Conservation (phyloP, 371 early-diverging fungal genomes). For the Saksenaea oblongispora region DNA sequence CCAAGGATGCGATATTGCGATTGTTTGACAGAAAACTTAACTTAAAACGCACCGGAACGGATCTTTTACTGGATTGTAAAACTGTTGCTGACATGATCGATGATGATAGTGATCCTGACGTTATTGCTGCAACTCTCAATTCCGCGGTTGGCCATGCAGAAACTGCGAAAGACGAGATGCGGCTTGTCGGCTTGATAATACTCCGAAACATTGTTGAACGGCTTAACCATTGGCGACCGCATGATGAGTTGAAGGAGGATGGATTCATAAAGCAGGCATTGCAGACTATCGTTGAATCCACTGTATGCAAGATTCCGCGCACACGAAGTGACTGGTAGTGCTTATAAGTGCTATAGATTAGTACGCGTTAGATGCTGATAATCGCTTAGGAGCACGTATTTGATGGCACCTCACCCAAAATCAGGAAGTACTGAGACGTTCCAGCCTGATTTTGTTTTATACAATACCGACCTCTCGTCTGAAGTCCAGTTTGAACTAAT, state of each 20-base stretch:
- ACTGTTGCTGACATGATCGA: neutral
- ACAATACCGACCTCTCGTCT: neutral
- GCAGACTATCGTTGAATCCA: neutral
- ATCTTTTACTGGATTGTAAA: too few species aligned
- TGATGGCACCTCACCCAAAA: too few species aligned
- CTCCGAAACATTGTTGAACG: neutral
- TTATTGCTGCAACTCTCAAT: neutral
- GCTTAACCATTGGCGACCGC: neutral
- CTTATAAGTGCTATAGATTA: too few species aligned
- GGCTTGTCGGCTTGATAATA: neutral
- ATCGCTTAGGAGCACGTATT: too few species aligned
- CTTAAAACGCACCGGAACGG: too few species aligned
- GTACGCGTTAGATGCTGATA: too few species aligned
- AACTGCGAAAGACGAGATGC: neutral
- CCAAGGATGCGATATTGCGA: too few species aligned
- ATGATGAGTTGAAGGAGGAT: neutral
- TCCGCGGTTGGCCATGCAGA: neutral
- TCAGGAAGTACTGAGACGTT: neutral
- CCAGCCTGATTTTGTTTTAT: slow-evolving; percentile 1
- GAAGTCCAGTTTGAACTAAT: neutral
- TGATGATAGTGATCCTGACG: neutral
- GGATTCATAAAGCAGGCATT: neutral
- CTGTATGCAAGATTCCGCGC: neutral
- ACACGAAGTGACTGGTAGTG: too few species aligned
- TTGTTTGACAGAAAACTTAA: too few species aligned